Conservation (phyloP, 306 rosid species). For the Lupinus albus region DNA sequence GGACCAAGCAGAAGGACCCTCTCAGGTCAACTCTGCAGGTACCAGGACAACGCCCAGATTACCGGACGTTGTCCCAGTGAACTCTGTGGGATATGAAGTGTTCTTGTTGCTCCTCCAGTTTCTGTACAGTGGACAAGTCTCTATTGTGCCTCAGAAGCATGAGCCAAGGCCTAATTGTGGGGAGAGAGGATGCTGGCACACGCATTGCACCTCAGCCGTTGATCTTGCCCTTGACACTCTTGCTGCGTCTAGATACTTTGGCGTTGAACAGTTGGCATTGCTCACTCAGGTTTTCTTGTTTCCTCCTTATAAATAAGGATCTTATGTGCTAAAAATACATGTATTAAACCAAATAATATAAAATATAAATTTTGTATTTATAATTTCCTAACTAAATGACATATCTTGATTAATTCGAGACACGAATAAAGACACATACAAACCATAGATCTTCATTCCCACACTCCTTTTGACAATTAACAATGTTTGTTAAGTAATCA, state of each 20-base stretch:
- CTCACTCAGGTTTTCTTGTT: constrained; percentile 74
- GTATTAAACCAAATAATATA: no score
- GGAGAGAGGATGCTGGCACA: constrained; percentile 95
- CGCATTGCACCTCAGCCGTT: constrained; percentile 99
- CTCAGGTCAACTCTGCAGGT: constrained; percentile 36
- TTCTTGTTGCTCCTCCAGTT: constrained; percentile 85
- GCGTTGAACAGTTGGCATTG: constrained; percentile 97
- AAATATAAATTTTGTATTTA: no score
- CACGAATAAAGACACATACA: no score
- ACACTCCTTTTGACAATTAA: neutral
- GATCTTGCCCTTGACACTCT: constrained; percentile 97
- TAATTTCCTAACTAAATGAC: no score
- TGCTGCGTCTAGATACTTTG: constrained; percentile 92
- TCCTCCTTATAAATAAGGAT: no score
- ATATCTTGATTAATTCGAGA: no score
- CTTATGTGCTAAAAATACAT: no score
- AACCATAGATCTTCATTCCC: no score
- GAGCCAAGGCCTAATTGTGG: constrained; percentile 97
- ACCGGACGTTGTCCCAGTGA: constrained; percentile 75
- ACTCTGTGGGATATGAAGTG: constrained; percentile 93
- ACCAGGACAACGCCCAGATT: constrained; percentile 26
- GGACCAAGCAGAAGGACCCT: constrained; percentile 50
- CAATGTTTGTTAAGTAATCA: no score
- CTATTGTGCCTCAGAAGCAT: constrained; percentile 91
- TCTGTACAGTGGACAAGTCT: constrained; percentile 92